These are phyloP conservation scores for Pseudogymnoascus sp. DNA, from an alignment of 2,329 filamentous ascomycete genomes.

Conservation along the genomic window DNA sequence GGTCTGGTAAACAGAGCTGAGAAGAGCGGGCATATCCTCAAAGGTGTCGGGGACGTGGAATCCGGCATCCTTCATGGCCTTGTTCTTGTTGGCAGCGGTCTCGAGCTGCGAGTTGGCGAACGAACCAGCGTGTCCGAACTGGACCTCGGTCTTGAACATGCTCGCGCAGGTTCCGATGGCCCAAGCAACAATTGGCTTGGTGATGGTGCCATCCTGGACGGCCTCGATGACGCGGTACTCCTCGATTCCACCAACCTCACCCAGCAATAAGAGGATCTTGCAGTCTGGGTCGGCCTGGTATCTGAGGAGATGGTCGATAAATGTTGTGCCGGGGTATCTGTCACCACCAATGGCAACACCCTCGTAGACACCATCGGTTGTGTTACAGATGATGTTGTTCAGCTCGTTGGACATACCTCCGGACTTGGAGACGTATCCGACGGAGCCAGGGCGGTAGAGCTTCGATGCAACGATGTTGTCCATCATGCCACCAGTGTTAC, in stretches of 20 bases:
- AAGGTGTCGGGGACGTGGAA: constrained; percentile 94
- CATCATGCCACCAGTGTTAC: constrained; percentile 99
- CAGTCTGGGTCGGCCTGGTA: constrained; percentile 95
- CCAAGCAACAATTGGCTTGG: constrained; percentile 98
- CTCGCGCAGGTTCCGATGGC: constrained; percentile 98
- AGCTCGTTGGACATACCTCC: constrained; percentile 99
- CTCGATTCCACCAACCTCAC: constrained; percentile 98
- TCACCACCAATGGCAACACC: constrained; percentile 99
- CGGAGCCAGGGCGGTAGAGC: constrained; percentile 98
- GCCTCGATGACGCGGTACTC: constrained; percentile 99
- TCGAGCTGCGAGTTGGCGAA: constrained; percentile 99
- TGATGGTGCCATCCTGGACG: constrained; percentile 88
- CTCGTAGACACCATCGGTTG: constrained; percentile 96
- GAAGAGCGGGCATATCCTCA: constrained; percentile 76
- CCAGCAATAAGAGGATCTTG: constrained; percentile 93
- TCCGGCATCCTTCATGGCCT: constrained; percentile 89
- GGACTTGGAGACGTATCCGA: constrained; percentile 99
- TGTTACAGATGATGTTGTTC: constrained; percentile 98
- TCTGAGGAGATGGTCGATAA: constrained; percentile 95
- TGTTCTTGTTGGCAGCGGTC: constrained; percentile 94
- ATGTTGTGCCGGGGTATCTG: constrained; percentile 96
- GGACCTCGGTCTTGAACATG: constrained; percentile 99
- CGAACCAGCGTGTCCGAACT: constrained; percentile 97
- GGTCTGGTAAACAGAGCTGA: constrained; percentile 78
- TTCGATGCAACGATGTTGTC: constrained; percentile 99